Conservation (phyloP, 1,139 yeast species). For the Suhomyces anneliseae region DNA sequence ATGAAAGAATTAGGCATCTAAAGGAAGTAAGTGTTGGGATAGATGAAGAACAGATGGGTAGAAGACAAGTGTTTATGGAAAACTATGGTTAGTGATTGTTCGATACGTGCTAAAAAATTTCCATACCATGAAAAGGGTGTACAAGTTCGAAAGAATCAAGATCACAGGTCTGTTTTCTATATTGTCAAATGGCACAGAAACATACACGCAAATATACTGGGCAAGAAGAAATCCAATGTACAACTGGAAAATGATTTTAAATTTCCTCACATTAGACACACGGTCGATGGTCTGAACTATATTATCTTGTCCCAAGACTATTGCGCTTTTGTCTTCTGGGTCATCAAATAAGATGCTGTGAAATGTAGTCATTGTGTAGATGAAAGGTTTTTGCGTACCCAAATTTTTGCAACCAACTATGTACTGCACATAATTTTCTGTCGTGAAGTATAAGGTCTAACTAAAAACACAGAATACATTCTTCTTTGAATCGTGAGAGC, state of each 20-base stretch:
- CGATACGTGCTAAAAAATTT: too few species aligned
- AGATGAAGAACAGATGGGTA: constrained; percentile 22
- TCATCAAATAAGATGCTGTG: neutral
- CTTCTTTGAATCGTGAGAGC: too few species aligned
- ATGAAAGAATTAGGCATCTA: constrained; percentile 12
- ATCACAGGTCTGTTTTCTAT: constrained; percentile 41
- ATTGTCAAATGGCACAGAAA: constrained; percentile 44
- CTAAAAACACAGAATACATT: too few species aligned
- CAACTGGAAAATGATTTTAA: constrained; percentile 2
- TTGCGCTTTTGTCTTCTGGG: neutral
- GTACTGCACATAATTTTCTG: too few species aligned
- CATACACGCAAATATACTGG: constrained; percentile 41
- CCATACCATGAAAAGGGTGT: constrained; percentile 32
- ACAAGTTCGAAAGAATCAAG: constrained; percentile 27
- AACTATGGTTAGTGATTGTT: constrained; percentile 19
- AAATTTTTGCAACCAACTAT: too few species aligned
- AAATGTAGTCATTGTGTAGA: too few species aligned
- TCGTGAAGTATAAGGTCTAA: too few species aligned
- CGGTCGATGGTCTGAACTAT: neutral
- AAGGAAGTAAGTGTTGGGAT: constrained; percentile 22
- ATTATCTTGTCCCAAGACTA: neutral
- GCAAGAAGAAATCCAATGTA: constrained; percentile 33
- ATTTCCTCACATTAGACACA: neutral
- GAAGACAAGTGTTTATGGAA: constrained; percentile 22
- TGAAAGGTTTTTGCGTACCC: too few species aligned